These are phyloP conservation scores for Thymus mandschuricus DNA, from an alignment of 257 asterid species.

Conservation along the genomic window DNA sequence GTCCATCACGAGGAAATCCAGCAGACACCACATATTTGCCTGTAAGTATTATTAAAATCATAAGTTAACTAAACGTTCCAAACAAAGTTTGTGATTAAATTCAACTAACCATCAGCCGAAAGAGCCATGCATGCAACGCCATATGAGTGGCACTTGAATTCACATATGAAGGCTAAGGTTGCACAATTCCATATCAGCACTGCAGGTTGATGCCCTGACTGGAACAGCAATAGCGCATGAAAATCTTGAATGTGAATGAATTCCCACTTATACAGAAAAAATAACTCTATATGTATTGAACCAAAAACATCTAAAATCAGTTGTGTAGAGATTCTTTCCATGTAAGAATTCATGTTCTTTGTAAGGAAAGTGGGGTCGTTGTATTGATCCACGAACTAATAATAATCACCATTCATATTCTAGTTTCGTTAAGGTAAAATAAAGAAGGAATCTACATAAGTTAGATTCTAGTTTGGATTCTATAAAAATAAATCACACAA, in stretches of 20 bases:
- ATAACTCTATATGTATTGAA: neutral
- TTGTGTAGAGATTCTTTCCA: neutral
- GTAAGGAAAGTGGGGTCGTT: neutral
- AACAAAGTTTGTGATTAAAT: constrained; percentile 24
- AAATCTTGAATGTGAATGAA: neutral
- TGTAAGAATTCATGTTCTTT: constrained; percentile 3
- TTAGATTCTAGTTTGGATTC: neutral
- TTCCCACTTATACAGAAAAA: neutral
- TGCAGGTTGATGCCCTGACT: constrained; percentile 70
- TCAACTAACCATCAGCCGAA: constrained; percentile 68
- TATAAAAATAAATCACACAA: neutral
- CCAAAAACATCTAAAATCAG: neutral
- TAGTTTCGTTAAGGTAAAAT: neutral
- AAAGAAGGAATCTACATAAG: neutral
- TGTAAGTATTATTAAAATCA: constrained; percentile 37
- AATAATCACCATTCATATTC: neutral
- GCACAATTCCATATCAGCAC: constrained; percentile 60
- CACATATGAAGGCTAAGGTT: constrained; percentile 44
- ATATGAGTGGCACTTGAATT: constrained; percentile 63
- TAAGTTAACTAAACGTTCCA: too few relatives aligned
- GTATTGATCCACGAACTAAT: neutral
- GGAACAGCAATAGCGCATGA: constrained; percentile 30
- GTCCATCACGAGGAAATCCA: constrained; percentile 72
- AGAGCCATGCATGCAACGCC: constrained; percentile 72
- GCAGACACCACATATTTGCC: constrained; percentile 66